Base-by-base conservation (phyloP, 192 early-diverging fungal genomes). In the Podila verticillata region DNA sequence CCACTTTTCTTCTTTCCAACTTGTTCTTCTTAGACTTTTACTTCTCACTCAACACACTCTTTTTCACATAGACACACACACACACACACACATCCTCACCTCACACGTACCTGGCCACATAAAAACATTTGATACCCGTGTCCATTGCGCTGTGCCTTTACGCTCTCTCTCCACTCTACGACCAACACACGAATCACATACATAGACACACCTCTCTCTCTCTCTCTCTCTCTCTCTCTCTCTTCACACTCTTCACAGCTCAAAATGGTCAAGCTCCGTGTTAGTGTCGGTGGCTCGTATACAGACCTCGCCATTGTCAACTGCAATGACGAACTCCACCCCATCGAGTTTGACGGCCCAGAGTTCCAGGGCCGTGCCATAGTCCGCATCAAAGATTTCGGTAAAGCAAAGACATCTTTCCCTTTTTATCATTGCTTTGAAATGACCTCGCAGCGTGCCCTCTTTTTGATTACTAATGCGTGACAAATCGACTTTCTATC, bases 321-420 rank as follows among this genome's bases (percentile, higher is more conserved):
- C 61, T 71, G 69, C 64, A 82, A 82, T 24, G 81, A 82, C 29
- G 81, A 82, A 31, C 68, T 64, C 48, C 73, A 75, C 5, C 81
- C 81, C 20, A 17, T 82, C 31, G 81, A 82, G 36, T 82, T 82
- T 59, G 81, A 82, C 12, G 44, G 63, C 1, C 70, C 81, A 32
- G 69, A 75, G 47, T 82, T 82, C 70, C 75, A 74, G 48, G 81
- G 81, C 48, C 66, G 81, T 31, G 64, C 70, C 22, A 34, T 82
- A 17, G 39, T 82, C 64, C 72, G 81, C 17, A 82, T 82, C 59
- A 82, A 70, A 57, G 72, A 82, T 68, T 82, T 82, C 74, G 72
- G 81, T 82, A 62, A 24, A 54, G n/a, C 0, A 0, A 54, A n/a
- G n/a, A 47, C 44, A 47, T 7, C 44, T 47, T 9, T 47, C 51